Conservation (phyloP, 2,329 filamentous ascomycete genomes). For the Dissoconium aciculare region DNA sequence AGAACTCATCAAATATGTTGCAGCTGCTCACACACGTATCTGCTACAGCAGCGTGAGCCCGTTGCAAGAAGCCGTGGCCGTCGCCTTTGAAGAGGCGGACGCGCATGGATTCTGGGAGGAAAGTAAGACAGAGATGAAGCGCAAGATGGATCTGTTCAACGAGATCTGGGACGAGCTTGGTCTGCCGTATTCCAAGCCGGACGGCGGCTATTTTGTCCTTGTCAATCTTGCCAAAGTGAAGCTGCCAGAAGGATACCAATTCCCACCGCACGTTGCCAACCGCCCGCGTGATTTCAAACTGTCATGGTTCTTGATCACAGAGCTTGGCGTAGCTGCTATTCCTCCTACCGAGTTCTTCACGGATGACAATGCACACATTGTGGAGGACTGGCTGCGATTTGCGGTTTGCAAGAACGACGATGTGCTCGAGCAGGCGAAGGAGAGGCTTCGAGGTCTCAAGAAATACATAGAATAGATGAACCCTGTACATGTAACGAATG, state of each 20-base stretch:
- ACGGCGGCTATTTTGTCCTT: slow-evolving; percentile 94
- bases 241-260: slow-evolving; percentile 68
- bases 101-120: slow-evolving; percentile 73
- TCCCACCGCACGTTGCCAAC: slow-evolving; percentile 74
- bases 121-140: slow-evolving; percentile 73
- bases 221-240: slow-evolving; percentile 84
- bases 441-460: slow-evolving; percentile 34
- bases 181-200: slow-evolving; percentile 65
- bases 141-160: slow-evolving; percentile 77
- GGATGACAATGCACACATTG: slow-evolving; percentile 63
- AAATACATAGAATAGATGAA: slow-evolving; percentile 30
- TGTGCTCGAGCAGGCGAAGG: slow-evolving; percentile 42
- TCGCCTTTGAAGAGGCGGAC: slow-evolving; percentile 86
- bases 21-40: slow-evolving; percentile 85
- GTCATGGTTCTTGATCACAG: slow-evolving; percentile 91
- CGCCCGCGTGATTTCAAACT: slow-evolving; percentile 89
- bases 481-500: too few species aligned
- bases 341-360: slow-evolving; percentile 97
- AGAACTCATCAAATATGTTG: slow-evolving; percentile 78
- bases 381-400: slow-evolving; percentile 85
- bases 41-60: slow-evolving; percentile 91
- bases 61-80: slow-evolving; percentile 82
- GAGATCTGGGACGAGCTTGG: slow-evolving; percentile 38
- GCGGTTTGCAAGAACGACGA: slow-evolving; percentile 93
- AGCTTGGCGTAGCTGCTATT: slow-evolving; percentile 88